Percentiles rank a stretch among this genome's conserved stretches.
Evolutionary conservation across 176 grass and related monocot species (phyloP).

Genomic region (Musa troglodytarum): DNA sequence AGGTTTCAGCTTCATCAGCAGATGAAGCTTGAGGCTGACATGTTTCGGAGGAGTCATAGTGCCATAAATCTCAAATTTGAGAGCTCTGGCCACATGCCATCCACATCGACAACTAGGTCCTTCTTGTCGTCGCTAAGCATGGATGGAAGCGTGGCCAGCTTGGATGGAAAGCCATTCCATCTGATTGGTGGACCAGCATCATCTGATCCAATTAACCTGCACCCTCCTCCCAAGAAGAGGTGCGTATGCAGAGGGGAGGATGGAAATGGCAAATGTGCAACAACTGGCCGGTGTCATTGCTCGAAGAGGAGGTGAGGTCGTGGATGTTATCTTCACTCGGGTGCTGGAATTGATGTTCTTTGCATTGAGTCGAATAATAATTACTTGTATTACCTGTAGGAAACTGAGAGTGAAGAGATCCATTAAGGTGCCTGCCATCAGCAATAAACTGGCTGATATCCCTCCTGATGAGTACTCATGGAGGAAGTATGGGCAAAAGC

Average conservation of each 20-base stretch:
- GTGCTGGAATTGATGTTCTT: neutral
- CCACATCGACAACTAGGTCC: conserved; percentile 48
- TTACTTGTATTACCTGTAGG: conserved; percentile 34
- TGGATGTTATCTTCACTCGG: neutral
- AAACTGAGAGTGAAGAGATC: conserved; percentile 83
- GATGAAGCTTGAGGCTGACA: conserved; percentile 57
- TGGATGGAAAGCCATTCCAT: conserved; percentile 64
- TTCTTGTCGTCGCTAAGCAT: conserved; percentile 81
- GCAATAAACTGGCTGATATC: conserved; percentile 79
- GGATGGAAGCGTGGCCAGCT: conserved; percentile 64
- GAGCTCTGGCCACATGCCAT: conserved; percentile 25
- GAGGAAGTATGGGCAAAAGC: conserved; percentile 99
- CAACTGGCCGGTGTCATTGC: conserved; percentile 66
- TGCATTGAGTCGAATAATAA: neutral
- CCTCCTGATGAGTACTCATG: conserved; percentile 72
- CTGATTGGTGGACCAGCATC: conserved; percentile 34
- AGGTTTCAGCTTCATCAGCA: conserved; percentile 39
- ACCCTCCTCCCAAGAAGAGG: conserved; percentile 35
- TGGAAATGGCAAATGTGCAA: conserved; percentile 67
- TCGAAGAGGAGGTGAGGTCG: conserved; percentile 61
- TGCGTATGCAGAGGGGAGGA: conserved; percentile 54
- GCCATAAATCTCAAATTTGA: conserved; percentile 66
- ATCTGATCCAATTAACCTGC: conserved; percentile 36
- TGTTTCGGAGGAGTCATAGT: conserved; percentile 58
- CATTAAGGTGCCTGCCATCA: conserved; percentile 65